phyloP scores from a whole-genome alignment of 1,284 basidiomycete species.

The Spongispora temasekensis region DNA sequence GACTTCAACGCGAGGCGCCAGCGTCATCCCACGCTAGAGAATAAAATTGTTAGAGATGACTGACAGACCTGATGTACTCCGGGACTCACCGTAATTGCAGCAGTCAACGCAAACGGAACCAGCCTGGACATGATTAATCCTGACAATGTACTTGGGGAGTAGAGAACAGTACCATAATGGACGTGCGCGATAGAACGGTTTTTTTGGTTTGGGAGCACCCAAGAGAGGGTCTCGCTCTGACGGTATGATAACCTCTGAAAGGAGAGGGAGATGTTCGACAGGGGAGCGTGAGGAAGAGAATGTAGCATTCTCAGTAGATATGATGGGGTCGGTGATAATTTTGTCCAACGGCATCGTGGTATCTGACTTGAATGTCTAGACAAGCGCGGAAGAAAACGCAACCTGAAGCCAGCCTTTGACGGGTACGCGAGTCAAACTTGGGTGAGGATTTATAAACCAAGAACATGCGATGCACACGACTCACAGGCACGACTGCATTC shows the following conservation, averaged over 20 bases:
- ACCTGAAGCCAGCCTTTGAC: slow-evolving; percentile 3
- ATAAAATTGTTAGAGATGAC: not conserved
- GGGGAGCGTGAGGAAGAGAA: slow-evolving; percentile 29
- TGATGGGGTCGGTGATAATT: slow-evolving; percentile 36
- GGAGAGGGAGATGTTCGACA: slow-evolving; percentile 17
- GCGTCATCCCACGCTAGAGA: slow-evolving; percentile 72
- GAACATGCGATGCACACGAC: slow-evolving; percentile 27
- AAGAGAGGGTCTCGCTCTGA: slow-evolving; percentile 32
- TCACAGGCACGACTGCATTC: not conserved
- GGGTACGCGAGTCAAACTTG: too few species aligned
- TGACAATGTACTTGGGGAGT: slow-evolving; percentile 11
- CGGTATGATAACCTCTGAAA: slow-evolving; percentile 13
- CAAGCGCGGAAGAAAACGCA: slow-evolving; percentile 9
- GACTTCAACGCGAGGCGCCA: slow-evolving; percentile 74
- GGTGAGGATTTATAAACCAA: slow-evolving; percentile 28
- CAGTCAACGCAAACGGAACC: slow-evolving; percentile 70
- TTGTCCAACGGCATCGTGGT: slow-evolving; percentile 32
- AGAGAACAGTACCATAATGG: slow-evolving; percentile 53
- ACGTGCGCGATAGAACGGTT: slow-evolving; percentile 66
- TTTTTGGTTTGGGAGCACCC: slow-evolving; percentile 37
- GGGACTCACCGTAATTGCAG: slow-evolving; percentile 59
- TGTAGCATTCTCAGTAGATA: slow-evolving; percentile 34
- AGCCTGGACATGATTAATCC: slow-evolving; percentile 48
- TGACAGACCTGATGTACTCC: too few species aligned
- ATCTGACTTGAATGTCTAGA: not conserved